phyloP scores from a whole-genome alignment of 352 stramenopile species.

The Aphanomyces astaci region DNA sequence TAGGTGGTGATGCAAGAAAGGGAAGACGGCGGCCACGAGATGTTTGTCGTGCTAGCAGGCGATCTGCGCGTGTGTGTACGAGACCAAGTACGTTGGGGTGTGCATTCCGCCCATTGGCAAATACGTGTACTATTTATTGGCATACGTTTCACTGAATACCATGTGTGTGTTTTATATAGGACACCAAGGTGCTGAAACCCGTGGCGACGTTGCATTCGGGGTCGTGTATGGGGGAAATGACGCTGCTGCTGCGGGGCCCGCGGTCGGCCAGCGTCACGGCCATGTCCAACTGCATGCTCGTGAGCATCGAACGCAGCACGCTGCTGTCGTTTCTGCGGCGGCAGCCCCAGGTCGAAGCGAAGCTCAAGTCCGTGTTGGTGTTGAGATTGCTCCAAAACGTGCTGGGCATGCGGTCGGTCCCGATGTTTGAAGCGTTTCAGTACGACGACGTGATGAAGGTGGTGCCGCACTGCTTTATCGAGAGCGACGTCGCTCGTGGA shows the following conservation, averaged over 20 bases:
- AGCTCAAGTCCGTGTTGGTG: conserved; percentile 52
- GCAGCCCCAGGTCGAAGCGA: conserved; percentile 42
- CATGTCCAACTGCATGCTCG: conserved; percentile 62
- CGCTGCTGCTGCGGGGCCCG: conserved; percentile 67
- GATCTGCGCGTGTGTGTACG: not conserved
- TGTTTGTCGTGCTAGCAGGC: conserved; percentile 18
- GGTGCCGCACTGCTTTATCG: conserved; percentile 52
- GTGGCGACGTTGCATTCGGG: conserved; percentile 55
- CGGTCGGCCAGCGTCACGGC: conserved; percentile 59
- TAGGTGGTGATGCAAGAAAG: conserved; percentile 17
- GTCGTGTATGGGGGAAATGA: conserved; percentile 78
- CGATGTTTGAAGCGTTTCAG: conserved; percentile 41
- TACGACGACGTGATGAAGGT: conserved; percentile 44
- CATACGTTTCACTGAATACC: not conserved
- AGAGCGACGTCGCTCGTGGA: conserved; percentile 36
- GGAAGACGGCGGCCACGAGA: conserved; percentile 16
- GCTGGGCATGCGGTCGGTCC: conserved; percentile 26
- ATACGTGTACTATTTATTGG: too few relatives aligned
- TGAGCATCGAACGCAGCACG: conserved; percentile 68
- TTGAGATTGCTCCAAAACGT: conserved; percentile 58
- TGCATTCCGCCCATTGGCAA: too few relatives aligned
- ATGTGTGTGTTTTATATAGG: not conserved
- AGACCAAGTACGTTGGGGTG: conserved; percentile 12
- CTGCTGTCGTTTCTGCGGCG: conserved; percentile 57
- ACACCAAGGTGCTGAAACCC: conserved; percentile 10